Percentiles rank a stretch among this genome's conserved stretches.
These are phyloP conservation scores for Verticillium nonalfalfae DNA, from an alignment of 2,329 filamentous ascomycete species.

Conservation along the genomic window DNA sequence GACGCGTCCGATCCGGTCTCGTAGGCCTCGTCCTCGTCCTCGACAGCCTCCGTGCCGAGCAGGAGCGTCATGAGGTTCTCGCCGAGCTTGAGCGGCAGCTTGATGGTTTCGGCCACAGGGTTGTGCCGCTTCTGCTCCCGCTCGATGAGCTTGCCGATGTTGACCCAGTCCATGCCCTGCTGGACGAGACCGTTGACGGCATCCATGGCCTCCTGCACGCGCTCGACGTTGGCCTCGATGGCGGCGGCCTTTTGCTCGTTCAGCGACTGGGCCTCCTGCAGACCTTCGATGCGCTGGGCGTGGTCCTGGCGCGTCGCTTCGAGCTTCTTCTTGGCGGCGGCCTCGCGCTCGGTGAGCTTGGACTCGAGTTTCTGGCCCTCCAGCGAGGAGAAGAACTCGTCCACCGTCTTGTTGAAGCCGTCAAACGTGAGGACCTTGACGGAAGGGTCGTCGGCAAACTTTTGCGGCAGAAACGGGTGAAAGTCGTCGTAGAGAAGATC, in stretches of 20 bases:
- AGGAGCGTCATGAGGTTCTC: slow-evolving; percentile 82
- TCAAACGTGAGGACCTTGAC: slow-evolving; percentile 70
- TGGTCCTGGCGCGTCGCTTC: slow-evolving; percentile 83
- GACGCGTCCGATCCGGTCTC: slow-evolving; percentile 61
- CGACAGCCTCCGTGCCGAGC: slow-evolving; percentile 63
- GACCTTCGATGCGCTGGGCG: slow-evolving; percentile 72
- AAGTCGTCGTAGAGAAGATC: slow-evolving; percentile 85
- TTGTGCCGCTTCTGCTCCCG: slow-evolving; percentile 77
- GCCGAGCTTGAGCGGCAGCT: slow-evolving; percentile 79
- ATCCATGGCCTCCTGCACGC: slow-evolving; percentile 87
- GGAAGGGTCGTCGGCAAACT: slow-evolving; percentile 63
- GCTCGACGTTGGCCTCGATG: slow-evolving; percentile 83
- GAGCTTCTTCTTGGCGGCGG: slow-evolving; percentile 73
- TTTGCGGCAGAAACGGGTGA: slow-evolving; percentile 80
- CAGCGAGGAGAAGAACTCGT: slow-evolving; percentile 95
- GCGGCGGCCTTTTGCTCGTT: slow-evolving; percentile 86
- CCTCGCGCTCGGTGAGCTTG: slow-evolving; percentile 73
- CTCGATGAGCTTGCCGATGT: slow-evolving; percentile 83
- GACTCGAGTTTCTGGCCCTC: slow-evolving; percentile 91
- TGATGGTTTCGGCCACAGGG: slow-evolving; percentile 80
- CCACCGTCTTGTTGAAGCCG: slow-evolving; percentile 86
- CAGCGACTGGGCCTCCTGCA: slow-evolving; percentile 74
- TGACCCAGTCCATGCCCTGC: slow-evolving; percentile 96
- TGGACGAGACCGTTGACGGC: slow-evolving; percentile 87
- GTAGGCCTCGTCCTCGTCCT: slow-evolving; percentile 52